Evolutionary conservation across 306 rosid genomes (phyloP).

Genomic region (Cucurbita pepo): DNA sequence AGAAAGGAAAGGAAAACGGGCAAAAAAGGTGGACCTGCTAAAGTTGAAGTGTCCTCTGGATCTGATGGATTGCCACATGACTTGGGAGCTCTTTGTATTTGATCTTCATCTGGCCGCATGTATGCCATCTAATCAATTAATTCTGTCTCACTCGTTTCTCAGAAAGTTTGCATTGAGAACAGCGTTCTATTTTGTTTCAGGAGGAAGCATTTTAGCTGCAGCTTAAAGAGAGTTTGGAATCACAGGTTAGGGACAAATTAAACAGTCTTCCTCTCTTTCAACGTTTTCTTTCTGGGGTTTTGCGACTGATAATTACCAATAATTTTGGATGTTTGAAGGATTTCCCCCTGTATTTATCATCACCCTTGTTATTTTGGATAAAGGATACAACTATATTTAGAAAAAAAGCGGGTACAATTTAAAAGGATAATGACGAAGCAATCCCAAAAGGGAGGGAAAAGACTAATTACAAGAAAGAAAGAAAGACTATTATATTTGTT

Average conservation of each 20-base stretch:
- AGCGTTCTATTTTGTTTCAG: background rate
- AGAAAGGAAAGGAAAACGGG: conserved; percentile 40
- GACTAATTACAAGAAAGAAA: background rate
- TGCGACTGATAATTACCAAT: background rate
- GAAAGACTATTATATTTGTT: background rate
- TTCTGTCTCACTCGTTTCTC: background rate
- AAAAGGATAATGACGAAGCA: background rate
- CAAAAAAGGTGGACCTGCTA: conserved; percentile 30
- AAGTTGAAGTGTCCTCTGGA: conserved; percentile 10
- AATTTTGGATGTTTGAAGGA: background rate
- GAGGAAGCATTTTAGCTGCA: background rate
- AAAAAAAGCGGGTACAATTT: background rate
- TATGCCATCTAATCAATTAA: background rate
- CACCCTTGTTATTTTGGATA: background rate
- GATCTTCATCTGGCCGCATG: conserved; percentile 14
- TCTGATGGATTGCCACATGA: conserved; percentile 40
- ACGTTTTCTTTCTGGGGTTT: background rate
- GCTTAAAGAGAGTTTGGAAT: background rate
- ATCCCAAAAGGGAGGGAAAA: background rate
- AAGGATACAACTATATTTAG: background rate
- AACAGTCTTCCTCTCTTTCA: background rate
- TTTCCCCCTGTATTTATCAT: background rate
- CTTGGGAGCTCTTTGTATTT: conserved; percentile 80
- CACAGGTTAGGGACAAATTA: background rate
- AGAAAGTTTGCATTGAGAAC: background rate